Conservation (phyloP, 1,284 basidiomycete genomes). For the Neonothopanus nambi region DNA sequence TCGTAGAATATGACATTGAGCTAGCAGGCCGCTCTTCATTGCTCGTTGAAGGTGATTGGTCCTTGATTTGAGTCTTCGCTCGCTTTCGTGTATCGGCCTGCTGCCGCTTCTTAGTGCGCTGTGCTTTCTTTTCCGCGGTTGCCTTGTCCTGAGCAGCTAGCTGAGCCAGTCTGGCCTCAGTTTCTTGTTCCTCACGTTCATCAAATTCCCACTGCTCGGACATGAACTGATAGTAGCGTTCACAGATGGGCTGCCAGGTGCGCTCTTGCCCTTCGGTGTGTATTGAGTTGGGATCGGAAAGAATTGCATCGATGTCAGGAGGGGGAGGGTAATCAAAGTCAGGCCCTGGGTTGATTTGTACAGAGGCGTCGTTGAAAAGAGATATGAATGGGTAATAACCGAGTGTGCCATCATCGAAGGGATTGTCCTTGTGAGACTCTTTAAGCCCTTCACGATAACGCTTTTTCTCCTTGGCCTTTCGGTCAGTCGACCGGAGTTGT, state of each 20-base stretch:
- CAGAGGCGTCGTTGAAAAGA: slow-evolving; percentile 88
- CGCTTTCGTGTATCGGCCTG: slow-evolving; percentile 54
- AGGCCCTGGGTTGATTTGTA: slow-evolving; percentile 86
- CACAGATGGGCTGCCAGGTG: slow-evolving; percentile 76
- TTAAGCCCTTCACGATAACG: slow-evolving; percentile 64
- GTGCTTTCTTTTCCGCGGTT: slow-evolving; percentile 50
- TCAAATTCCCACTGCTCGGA: slow-evolving; percentile 76
- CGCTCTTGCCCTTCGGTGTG: slow-evolving; percentile 35
- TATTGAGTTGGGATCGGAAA: slow-evolving; percentile 33
- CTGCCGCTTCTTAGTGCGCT: slow-evolving; percentile 49
- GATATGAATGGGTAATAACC: slow-evolving; percentile 97
- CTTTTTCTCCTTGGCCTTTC: slow-evolving; percentile 57
- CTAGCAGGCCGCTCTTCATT: slow-evolving; percentile 24
- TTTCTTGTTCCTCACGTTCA: slow-evolving; percentile 63
- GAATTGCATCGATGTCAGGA: slow-evolving; percentile 63
- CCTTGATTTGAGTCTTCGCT: slow-evolving; percentile 42
- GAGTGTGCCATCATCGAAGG: slow-evolving; percentile 91
- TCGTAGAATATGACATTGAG: not conserved
- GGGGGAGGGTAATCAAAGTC: slow-evolving; percentile 81
- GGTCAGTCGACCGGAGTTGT: slow-evolving; percentile 70
- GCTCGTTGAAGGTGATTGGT: slow-evolving; percentile 24
- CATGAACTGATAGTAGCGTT: slow-evolving; percentile 80
- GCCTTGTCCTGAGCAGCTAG: slow-evolving; percentile 41
- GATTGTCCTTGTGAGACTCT: slow-evolving; percentile 73
- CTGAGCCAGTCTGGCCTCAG: slow-evolving; percentile 42